Percentiles rank a stretch among this genome's conserved stretches.
Conservation (phyloP, 371 early-diverging fungal species). For the Lichtheimia hyalospora region DNA sequence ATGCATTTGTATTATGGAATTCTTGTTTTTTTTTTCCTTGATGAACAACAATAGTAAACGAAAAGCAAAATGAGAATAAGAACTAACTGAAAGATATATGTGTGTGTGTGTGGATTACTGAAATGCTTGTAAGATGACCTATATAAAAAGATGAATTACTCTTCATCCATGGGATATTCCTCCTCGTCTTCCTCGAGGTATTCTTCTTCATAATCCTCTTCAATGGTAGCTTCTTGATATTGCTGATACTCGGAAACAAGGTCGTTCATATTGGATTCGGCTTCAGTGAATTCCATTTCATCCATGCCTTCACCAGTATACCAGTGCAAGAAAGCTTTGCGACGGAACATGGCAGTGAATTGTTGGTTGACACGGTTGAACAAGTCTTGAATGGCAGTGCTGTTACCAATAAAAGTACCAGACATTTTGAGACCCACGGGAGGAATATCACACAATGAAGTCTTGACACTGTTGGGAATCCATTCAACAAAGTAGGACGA, state of each 20-base stretch:
- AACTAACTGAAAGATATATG: not conserved
- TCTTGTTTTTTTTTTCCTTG: not conserved
- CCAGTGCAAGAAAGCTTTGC: constrained; percentile 98
- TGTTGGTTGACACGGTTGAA: constrained; percentile 98
- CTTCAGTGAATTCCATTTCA: constrained; percentile 92
- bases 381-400: constrained; percentile 97
- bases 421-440: constrained; percentile 85
- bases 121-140: not conserved
- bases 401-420: constrained; percentile 97
- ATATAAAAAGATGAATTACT: not conserved
- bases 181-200: not conserved
- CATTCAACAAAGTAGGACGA: constrained; percentile 93
- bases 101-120: not conserved
- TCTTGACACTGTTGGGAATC: constrained; percentile 96
- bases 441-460: constrained; percentile 83
- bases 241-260: constrained; percentile 90
- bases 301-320: constrained; percentile 98
- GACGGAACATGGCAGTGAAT: constrained; percentile 92
- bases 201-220: constrained; percentile 48
- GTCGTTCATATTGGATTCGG: constrained; percentile 93
- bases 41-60: not conserved
- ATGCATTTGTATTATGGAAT: not conserved
- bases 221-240: constrained; percentile 90
- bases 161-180: not conserved
- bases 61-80: not conserved